phyloP scores from a whole-genome alignment of 768 basidiomycete species.

The Goffeauzyma gilvescens region DNA sequence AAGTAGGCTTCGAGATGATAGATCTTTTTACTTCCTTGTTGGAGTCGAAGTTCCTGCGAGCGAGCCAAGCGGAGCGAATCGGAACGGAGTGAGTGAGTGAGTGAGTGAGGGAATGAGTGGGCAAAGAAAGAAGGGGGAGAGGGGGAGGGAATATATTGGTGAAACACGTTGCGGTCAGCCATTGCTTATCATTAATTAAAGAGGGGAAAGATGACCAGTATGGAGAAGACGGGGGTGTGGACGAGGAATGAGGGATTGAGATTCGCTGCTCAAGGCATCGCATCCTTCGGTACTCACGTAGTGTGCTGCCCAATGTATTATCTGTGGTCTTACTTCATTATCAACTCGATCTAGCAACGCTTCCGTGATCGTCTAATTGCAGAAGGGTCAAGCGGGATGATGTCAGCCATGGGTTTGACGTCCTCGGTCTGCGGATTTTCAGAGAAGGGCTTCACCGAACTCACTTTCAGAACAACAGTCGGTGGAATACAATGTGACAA shows the following conservation, averaged over 20 bases:
- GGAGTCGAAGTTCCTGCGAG: conserved; percentile 84
- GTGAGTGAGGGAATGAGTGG: no score
- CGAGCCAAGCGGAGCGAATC: no score
- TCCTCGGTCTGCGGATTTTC: neutral
- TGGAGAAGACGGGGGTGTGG: no score
- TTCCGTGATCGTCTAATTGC: conserved; percentile 80
- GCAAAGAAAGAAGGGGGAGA: neutral
- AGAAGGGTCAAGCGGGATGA: neutral
- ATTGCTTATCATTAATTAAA: no score
- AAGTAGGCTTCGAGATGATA: conserved; percentile 97
- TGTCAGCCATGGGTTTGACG: neutral
- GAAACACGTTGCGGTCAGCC: no score
- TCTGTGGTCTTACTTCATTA: conserved; percentile 70
- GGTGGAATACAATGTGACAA: conserved; percentile 94
- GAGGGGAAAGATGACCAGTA: no score
- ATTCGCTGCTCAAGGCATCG: no score
- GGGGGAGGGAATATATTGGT: neutral
- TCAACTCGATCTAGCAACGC: conserved; percentile 72
- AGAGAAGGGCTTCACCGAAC: conserved; percentile 7
- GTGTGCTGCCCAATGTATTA: conserved; percentile 95
- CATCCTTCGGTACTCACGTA: no score
- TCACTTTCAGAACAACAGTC: conserved; percentile 70
- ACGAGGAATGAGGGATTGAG: no score
- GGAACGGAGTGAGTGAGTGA: neutral
- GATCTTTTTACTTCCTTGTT: conserved; percentile 79